Evolutionary conservation across 139 green algal species (phyloP).

Genomic region (Dunaliella primolecta): DNA sequence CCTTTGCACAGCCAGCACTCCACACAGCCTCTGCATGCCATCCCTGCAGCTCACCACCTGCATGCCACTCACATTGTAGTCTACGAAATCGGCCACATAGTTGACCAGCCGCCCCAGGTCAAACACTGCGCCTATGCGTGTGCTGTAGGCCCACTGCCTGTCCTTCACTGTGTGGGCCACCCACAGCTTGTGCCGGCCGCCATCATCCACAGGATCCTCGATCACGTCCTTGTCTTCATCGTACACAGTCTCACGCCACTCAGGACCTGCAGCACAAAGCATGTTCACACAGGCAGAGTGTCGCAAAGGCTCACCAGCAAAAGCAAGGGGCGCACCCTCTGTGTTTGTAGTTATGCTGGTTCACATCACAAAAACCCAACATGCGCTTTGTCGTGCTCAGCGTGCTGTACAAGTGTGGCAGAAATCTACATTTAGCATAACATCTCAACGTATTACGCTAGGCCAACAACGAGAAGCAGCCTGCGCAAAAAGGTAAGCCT

Average conservation of each 20-base stretch:
- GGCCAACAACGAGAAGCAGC: no score
- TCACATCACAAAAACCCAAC: no score
- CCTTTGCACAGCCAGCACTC: no score
- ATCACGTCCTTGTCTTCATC: conserved; percentile 35
- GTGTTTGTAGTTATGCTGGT: no score
- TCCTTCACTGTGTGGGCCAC: conserved; percentile 22
- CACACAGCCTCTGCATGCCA: no score
- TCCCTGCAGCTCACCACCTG: no score
- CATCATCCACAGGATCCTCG: conserved; percentile 37
- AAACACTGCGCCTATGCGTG: conserved; percentile 36
- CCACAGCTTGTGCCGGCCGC: conserved; percentile 35
- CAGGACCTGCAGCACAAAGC: conserved; percentile 19
- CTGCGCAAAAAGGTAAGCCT: no score
- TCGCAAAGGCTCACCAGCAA: conserved; percentile 18
- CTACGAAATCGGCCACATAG: conserved; percentile 28
- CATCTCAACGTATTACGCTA: no score
- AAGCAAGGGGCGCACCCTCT: conserved; percentile 25
- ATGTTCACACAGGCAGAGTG: neutral
- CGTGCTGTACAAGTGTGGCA: no score
- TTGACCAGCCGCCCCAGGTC: conserved; percentile 49
- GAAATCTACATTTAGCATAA: no score
- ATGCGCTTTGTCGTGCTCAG: no score
- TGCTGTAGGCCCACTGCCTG: conserved; percentile 25
- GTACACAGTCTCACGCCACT: conserved; percentile 41
- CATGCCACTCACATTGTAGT: conserved; percentile 24